These are phyloP conservation scores for Hypoxylon sp. DNA, from an alignment of 2,329 filamentous ascomycete species.

Conservation along the genomic window DNA sequence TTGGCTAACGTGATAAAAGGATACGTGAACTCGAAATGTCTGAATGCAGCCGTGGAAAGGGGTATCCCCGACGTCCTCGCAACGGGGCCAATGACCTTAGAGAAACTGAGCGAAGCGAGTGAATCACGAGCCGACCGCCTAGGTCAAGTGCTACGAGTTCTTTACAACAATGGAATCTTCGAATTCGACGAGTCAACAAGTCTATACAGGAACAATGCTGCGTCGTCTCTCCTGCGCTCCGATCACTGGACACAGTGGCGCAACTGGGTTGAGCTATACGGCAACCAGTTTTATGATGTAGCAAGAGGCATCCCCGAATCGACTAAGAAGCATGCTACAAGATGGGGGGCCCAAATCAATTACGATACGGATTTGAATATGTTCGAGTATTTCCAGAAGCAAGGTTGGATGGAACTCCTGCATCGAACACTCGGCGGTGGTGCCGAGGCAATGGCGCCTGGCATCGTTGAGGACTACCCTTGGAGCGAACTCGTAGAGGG, in stretches of 20 bases:
- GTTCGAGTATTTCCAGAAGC: constrained; percentile 57
- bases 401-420: constrained; percentile 55
- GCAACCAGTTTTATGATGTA: constrained; percentile 62
- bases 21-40: constrained; percentile 53
- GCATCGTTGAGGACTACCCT: constrained; percentile 60
- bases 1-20: constrained; percentile 15
- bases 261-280: constrained; percentile 61
- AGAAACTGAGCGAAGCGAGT: constrained; percentile 39
- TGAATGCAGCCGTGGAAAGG: constrained; percentile 53
- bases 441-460: constrained; percentile 57
- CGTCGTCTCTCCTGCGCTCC: constrained; percentile 54
- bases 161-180: constrained; percentile 58
- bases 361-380: constrained; percentile 60
- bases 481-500: constrained; percentile 56
- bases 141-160: constrained; percentile 53
- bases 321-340: constrained; percentile 43
- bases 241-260: constrained; percentile 63
- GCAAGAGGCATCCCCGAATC: constrained; percentile 57
- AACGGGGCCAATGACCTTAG: constrained; percentile 42
- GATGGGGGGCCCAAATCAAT: constrained; percentile 57
- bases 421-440: constrained; percentile 58
- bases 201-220: constrained; percentile 55
- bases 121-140: constrained; percentile 51
- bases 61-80: constrained; percentile 53
- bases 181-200: constrained; percentile 49